phyloP scores from a whole-genome alignment of 139 green algal species.

The Klebsormidium nitens region DNA sequence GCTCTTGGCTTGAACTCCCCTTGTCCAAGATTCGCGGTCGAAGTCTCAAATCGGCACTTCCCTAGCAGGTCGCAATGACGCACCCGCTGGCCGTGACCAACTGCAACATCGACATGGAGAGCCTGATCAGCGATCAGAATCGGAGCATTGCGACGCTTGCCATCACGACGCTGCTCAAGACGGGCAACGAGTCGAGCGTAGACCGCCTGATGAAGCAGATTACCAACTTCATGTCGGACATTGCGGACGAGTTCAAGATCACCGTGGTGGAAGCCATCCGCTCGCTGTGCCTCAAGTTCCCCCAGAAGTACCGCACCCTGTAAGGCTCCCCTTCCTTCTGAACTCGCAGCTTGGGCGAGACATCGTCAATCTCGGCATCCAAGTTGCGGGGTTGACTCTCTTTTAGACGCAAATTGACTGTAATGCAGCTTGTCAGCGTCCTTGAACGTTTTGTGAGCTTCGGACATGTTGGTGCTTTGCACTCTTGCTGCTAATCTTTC shows the following conservation, averaged over 20 bases:
- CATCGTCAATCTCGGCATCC: too few species aligned
- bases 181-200: constrained; percentile 89
- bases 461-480: too few species aligned
- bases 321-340: constrained; percentile 11
- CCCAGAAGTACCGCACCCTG: constrained; percentile 83
- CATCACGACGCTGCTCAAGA: constrained; percentile 99
- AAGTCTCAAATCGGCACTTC: too few species aligned
- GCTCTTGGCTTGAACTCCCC: too few species aligned
- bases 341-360: background rate
- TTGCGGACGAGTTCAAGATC: constrained; percentile 99
- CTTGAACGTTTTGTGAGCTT: background rate
- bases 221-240: constrained; percentile 94
- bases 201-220: constrained; percentile 99
- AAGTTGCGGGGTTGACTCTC: too few species aligned
- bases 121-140: constrained; percentile 88
- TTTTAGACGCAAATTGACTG: background rate
- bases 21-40: too few species aligned
- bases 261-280: constrained; percentile 95
- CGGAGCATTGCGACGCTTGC: constrained; percentile 94
- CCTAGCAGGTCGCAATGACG: constrained; percentile 84
- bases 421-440: background rate
- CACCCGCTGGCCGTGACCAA: constrained; percentile 87
- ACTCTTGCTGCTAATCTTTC: too few species aligned
- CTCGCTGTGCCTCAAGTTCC: constrained; percentile 96
- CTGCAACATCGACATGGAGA: constrained; percentile 99